Evolutionary conservation across 2,329 filamentous ascomycete species (phyloP).

Genomic region (Aureobasidium sp.): DNA sequence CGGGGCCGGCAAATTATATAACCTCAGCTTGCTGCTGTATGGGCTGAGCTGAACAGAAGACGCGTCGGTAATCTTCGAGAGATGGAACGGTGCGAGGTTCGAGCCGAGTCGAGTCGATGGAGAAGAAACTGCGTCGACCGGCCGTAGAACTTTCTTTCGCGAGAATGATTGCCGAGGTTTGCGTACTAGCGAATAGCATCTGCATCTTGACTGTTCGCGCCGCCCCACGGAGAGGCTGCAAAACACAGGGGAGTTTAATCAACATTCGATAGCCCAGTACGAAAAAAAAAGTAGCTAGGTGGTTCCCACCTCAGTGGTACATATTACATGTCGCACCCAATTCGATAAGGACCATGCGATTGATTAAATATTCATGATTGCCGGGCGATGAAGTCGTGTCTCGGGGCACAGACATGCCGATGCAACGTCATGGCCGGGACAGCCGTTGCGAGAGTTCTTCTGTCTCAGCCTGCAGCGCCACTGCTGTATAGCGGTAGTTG

Average conservation of each 20-base stretch:
- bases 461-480: constrained; percentile 1
- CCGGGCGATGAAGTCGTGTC: background rate
- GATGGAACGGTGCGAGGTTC: background rate
- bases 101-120: background rate
- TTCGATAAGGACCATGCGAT: background rate
- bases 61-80: background rate
- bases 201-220: background rate
- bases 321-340: background rate
- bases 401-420: background rate
- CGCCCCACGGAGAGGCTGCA: background rate
- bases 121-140: background rate
- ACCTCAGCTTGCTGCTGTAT: background rate
- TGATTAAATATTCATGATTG: background rate
- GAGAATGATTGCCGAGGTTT: constrained; percentile 3
- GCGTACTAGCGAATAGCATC: constrained; percentile 1
- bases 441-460: background rate
- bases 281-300: background rate
- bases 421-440: constrained; percentile 2
- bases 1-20: background rate
- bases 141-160: background rate
- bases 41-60: background rate
- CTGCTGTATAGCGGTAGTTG: background rate
- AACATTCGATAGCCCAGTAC: background rate
- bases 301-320: background rate
- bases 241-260: constrained; percentile 1